phyloP scores from a whole-genome alignment of 768 basidiomycete species.

The Naematelia aurantialba region DNA sequence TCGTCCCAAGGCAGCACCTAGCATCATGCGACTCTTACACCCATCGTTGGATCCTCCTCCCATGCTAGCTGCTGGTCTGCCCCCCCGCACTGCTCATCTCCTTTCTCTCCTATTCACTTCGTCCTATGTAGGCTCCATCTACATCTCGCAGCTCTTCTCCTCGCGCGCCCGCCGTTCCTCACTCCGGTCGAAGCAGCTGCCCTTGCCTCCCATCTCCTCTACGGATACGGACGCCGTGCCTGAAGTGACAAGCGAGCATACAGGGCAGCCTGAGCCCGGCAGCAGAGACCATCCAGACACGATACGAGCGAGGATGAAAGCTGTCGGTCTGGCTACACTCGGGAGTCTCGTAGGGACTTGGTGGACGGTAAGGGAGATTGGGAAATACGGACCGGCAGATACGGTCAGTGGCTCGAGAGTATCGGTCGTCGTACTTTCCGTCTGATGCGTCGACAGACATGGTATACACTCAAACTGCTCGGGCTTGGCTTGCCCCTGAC shows the following conservation, averaged over 20 bases:
- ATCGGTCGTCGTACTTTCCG: no score
- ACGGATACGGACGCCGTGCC: slow-evolving; percentile 41
- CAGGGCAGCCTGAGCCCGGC: slow-evolving; percentile 45
- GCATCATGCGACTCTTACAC: slow-evolving; percentile 14
- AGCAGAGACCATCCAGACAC: slow-evolving; percentile 74
- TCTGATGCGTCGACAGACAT: no score
- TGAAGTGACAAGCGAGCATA: slow-evolving; percentile 36
- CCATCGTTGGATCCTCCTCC: slow-evolving; percentile 17
- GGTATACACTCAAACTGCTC: slow-evolving; percentile 10
- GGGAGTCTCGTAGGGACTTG: slow-evolving; percentile 59
- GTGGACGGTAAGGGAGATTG: slow-evolving; percentile 32
- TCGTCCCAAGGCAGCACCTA: no score
- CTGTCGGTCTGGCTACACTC: slow-evolving; percentile 64
- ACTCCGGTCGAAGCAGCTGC: slow-evolving; percentile 22
- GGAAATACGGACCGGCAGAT: slow-evolving; percentile 18
- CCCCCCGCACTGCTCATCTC: slow-evolving; percentile 54
- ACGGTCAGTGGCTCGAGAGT: slow-evolving; percentile 14
- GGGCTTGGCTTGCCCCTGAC: slow-evolving; percentile 10
- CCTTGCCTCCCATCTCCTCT: slow-evolving; percentile 31
- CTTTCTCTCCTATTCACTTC: slow-evolving; percentile 61
- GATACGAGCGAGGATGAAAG: slow-evolving; percentile 70
- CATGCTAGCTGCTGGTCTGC: slow-evolving; percentile 11
- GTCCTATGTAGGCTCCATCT: slow-evolving; percentile 78
- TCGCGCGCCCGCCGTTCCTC: slow-evolving; percentile 59
- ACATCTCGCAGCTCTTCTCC: slow-evolving; percentile 58